Conservation (phyloP, 2,329 filamentous ascomycete genomes). For the Fonsecaea pedrosoi region DNA sequence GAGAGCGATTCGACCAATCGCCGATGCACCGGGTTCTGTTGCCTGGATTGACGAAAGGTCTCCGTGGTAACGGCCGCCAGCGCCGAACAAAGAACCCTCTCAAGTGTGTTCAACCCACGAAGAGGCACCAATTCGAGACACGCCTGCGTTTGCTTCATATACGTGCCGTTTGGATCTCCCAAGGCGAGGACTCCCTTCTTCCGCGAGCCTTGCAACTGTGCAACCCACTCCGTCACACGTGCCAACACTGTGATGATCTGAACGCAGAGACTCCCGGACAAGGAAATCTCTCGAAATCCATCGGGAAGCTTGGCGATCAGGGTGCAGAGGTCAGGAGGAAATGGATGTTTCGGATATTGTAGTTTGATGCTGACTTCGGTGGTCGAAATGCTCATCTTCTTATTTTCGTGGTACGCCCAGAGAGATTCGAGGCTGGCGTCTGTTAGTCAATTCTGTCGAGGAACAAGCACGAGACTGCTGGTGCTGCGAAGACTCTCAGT, state of each 20-base stretch:
- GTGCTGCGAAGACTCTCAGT: background rate
- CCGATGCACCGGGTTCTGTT: constrained; percentile 19
- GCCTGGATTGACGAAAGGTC: constrained; percentile 11
- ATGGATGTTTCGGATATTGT: constrained; percentile 26
- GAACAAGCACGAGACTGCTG: no score
- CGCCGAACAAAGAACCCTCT: constrained; percentile 14
- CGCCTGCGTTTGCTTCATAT: constrained; percentile 14
- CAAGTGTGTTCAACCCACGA: constrained; percentile 5
- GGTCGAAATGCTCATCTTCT: constrained; percentile 13
- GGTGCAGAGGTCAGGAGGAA: constrained; percentile 23
- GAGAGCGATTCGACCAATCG: constrained; percentile 17
- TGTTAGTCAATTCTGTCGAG: constrained; percentile 2
- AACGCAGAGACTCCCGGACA: constrained; percentile 10
- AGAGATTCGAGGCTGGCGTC: constrained; percentile 18
- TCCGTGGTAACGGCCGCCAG: constrained; percentile 5
- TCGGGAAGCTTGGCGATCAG: constrained; percentile 22
- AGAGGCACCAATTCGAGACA: constrained; percentile 18
- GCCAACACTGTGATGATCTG: constrained; percentile 15
- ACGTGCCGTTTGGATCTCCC: constrained; percentile 21
- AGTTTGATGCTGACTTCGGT: constrained; percentile 19
- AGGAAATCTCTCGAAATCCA: constrained; percentile 21
- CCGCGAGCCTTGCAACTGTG: constrained; percentile 6
- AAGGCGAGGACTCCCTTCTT: constrained; percentile 13
- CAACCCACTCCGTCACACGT: constrained; percentile 14
- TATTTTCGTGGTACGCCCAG: constrained; percentile 23